Percentiles rank a stretch among this genome's conserved stretches.
Evolutionary conservation across 257 asterid genomes (phyloP).

Genomic region (Rubia yunnanensis): DNA sequence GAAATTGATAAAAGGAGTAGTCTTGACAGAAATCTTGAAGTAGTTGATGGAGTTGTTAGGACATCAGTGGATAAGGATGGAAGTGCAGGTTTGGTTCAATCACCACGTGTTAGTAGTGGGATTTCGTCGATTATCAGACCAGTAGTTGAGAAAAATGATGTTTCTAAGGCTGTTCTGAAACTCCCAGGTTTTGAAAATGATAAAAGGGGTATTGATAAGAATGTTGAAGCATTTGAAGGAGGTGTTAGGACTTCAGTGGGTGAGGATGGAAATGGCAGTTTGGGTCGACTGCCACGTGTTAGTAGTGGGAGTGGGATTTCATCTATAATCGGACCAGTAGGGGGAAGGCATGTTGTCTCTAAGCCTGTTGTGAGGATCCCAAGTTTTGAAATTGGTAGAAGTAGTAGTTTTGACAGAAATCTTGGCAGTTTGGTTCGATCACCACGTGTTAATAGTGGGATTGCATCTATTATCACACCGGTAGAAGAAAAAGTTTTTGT

Average conservation of each 20-base stretch:
- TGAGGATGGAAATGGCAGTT: not conserved
- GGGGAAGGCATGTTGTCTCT: not conserved
- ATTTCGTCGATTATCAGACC: not conserved
- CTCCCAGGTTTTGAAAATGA: slow-evolving; percentile 21
- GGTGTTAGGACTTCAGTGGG: not conserved
- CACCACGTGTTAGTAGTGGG: not conserved
- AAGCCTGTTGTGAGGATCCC: not conserved
- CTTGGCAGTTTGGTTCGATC: not conserved
- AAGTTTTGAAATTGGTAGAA: not conserved
- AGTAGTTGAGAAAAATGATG: not conserved
- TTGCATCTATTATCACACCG: not conserved
- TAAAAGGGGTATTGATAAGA: slow-evolving; percentile 18
- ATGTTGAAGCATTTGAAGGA: slow-evolving; percentile 4
- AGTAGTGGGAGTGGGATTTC: not conserved
- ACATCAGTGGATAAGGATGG: no score
- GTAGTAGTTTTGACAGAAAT: not conserved
- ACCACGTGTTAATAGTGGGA: not conserved
- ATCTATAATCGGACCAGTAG: not conserved
- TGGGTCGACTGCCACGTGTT: not conserved
- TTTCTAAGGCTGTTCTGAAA: slow-evolving; percentile 29
- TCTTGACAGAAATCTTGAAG: not conserved
- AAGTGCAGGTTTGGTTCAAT: no score
- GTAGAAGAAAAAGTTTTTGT: not conserved
- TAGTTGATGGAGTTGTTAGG: not conserved
- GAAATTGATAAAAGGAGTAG: not conserved